Conservation (phyloP, 1,139 yeast genomes). For the Hansenula lynferdii region DNA sequence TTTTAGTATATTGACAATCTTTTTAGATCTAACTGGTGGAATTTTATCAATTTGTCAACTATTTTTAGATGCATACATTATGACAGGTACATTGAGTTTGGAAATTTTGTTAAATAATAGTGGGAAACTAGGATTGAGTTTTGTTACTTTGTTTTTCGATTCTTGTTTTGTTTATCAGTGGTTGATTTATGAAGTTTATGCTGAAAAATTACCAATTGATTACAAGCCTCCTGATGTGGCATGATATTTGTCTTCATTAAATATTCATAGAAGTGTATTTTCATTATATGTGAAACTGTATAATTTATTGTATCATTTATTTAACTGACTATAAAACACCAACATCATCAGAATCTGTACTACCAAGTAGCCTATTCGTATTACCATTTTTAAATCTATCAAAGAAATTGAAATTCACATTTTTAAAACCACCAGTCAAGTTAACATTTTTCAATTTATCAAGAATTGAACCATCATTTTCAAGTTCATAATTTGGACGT, state of each 20-base stretch:
- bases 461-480: background rate
- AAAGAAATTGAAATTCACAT: background rate
- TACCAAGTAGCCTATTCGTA: background rate
- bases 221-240: background rate
- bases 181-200: constrained; percentile 5
- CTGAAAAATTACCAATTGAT: background rate
- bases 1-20: constrained; percentile 46
- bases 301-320: background rate
- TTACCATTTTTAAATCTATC: background rate
- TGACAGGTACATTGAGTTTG: constrained; percentile 12
- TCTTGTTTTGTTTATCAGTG: constrained; percentile 25
- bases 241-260: background rate
- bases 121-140: constrained; percentile 33
- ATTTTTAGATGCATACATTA: constrained; percentile 23
- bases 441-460: background rate
- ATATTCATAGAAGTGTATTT: background rate
- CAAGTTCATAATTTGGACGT: constrained; percentile 1
- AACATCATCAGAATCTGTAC: background rate
- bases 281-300: background rate
- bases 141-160: constrained; percentile 32
- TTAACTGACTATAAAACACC: background rate
- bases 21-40: constrained; percentile 52
- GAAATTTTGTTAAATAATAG: constrained; percentile 23
- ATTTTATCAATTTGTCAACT: constrained; percentile 45
- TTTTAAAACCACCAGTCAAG: background rate